A percentile compares a stretch with the other conserved stretches of the same genome.
phyloP scores from a whole-genome alignment of 148 eudicot species.

The Chenopodium quinoa region DNA sequence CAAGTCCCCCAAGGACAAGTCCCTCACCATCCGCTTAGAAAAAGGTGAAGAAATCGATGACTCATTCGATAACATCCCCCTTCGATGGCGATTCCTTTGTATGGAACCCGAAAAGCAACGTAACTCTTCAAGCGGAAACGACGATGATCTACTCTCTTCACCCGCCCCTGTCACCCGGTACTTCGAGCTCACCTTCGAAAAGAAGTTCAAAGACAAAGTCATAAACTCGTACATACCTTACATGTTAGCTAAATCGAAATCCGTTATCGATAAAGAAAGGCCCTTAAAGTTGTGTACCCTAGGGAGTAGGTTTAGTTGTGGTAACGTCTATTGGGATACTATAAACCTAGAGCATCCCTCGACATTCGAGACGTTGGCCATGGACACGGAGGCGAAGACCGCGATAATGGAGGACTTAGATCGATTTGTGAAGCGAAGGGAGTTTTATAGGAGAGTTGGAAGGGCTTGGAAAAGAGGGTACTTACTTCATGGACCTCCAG shows the following conservation, averaged over 20 bases:
- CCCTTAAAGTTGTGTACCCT: constrained; percentile 41
- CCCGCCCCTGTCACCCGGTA: constrained; percentile 4
- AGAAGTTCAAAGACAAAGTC: constrained; percentile 29
- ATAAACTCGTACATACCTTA: constrained; percentile 36
- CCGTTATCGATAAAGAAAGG: constrained; percentile 26
- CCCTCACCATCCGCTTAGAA: constrained; percentile 40
- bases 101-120: constrained; percentile 30
- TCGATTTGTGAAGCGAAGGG: constrained; percentile 36
- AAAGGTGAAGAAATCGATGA: constrained; percentile 39
- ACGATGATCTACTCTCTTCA: background rate
- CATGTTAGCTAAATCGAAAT: constrained; percentile 26
- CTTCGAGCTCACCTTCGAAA: constrained; percentile 51
- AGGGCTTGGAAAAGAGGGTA: constrained; percentile 66
- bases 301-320: constrained; percentile 12
- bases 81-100: constrained; percentile 43
- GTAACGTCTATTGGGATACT: constrained; percentile 22
- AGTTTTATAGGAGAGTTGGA: constrained; percentile 45
- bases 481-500: constrained; percentile 62
- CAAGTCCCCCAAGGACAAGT: constrained; percentile 46
- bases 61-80: constrained; percentile 18
- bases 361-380: constrained; percentile 46
- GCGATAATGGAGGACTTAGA: constrained; percentile 42
- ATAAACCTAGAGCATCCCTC: constrained; percentile 47
- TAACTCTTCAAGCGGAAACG: background rate
- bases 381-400: constrained; percentile 37